A percentile compares a stretch with the other conserved stretches of the same genome.
These are phyloP conservation scores for Cenchrus fungigraminus DNA, from an alignment of 176 grass and related monocot genomes.

Conservation along the genomic window DNA sequence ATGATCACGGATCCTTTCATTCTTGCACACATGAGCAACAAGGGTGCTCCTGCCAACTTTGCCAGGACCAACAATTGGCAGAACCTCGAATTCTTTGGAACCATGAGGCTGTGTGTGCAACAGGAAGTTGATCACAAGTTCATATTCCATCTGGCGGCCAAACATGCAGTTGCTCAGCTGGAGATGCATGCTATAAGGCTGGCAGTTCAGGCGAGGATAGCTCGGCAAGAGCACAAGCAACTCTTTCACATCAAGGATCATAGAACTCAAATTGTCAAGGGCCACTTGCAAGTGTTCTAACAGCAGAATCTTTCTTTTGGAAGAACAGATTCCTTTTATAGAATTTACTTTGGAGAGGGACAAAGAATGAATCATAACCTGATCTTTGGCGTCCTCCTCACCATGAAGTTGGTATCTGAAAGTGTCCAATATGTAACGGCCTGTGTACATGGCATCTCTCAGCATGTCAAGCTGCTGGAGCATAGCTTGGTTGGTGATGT, in stretches of 20 bases:
- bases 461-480: not conserved
- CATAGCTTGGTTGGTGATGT: slow-evolving; percentile 13
- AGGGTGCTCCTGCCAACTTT: slow-evolving; percentile 35
- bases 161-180: not conserved
- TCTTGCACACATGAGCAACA: slow-evolving; percentile 1
- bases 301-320: not conserved
- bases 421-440: slow-evolving; percentile 9
- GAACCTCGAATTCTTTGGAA: not conserved
- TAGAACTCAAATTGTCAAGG: not conserved
- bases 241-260: not conserved
- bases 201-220: not conserved
- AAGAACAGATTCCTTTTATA: too few species aligned
- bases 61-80: not conserved
- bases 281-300: not conserved
- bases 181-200: slow-evolving; percentile 20
- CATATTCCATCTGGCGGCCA: not conserved
- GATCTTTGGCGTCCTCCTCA: not conserved
- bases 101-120: not conserved
- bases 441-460: slow-evolving; percentile 3
- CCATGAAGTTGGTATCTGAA: not conserved
- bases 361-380: not conserved
- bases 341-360: too few species aligned
- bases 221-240: not conserved
- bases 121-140: not conserved
- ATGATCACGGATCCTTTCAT: slow-evolving; percentile 26